Conservation (phyloP, 805 yeast species). For the Ogataea glucozyma region DNA sequence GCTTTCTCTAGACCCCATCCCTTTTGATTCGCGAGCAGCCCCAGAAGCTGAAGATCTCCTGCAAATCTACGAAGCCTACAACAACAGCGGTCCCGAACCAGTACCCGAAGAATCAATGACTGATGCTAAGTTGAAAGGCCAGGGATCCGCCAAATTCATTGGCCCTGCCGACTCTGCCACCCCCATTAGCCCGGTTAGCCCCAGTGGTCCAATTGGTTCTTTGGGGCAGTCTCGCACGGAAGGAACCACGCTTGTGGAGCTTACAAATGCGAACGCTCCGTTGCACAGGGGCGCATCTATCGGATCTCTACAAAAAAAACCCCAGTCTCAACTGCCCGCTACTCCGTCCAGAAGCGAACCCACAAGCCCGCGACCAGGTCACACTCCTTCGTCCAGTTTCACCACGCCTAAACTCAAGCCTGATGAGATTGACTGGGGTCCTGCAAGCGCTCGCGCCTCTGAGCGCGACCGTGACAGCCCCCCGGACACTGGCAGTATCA, state of each 20-base stretch:
- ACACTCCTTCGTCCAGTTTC: conserved; percentile 5
- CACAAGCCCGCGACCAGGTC: background rate
- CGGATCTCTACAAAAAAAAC: conserved; percentile 1
- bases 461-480: no score
- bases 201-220: no score
- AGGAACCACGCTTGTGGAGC: background rate
- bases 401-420: conserved; percentile 6
- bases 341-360: conserved; percentile 3
- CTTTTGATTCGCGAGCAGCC: background rate
- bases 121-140: no score
- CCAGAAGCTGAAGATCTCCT: conserved; percentile 5
- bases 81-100: background rate
- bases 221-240: background rate
- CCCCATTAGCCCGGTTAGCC: no score
- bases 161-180: no score
- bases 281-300: background rate
- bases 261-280: background rate
- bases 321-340: conserved; percentile 6
- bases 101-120: background rate
- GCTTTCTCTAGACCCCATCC: background rate
- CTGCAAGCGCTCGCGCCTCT: background rate
- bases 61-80: conserved; percentile 1
- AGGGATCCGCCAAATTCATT: no score
- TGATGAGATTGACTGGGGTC: conserved; percentile 6
- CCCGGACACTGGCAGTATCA: background rate